Evolutionary conservation across 2,329 filamentous ascomycete genomes (phyloP), one percentile per base, ranked within the genome.

Genomic region (Colletotrichum sp.): DNA sequence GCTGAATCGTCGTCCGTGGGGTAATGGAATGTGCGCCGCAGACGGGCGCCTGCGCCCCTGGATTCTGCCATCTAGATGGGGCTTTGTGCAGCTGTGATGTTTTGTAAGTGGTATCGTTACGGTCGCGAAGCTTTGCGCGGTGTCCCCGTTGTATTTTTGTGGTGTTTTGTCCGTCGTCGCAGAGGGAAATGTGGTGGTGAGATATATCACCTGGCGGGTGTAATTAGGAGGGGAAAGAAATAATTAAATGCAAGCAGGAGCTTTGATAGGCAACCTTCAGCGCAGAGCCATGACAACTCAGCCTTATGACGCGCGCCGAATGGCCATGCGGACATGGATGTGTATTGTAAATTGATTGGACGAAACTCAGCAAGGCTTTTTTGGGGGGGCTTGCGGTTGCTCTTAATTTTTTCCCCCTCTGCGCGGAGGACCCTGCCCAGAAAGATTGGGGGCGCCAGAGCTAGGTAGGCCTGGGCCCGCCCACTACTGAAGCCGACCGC

Each of bases 21-120:
- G 85, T 96, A 97, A 76, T 90, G 91, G 85, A 98, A 97, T 10
- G 94, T 93, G 80, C 91, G 93, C 81, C 96, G 93, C 60, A 97
- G 87, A 77, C 94, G 92, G 68, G 94, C 87, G 55, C 84, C 84
- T 1, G 87, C 80, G 59, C 75, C 76, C 78, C 79, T 79, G 28
- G 80, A 72, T 77, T 81, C 78, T 44, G 69, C 68, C 77, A 78
- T 78, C 34, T 39, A 21, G 44, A 49, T 21, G 18, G 18, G 21
- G 28, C 15, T 7, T 18, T 12, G 24, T 62, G 12, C 6, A 13
- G 44, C 10, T 26, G 13, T 34, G 12, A 15, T 21, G n/a, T 18
- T 32, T 16, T 10, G 16, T 57, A 10, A 32, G 26, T 15, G 39
- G 12, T 34, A 16, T 36, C 68, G 7, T 8, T 21, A 24, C 10